A percentile compares a stretch with the other conserved stretches of the same genome.
phyloP scores from a whole-genome alignment of 768 basidiomycete species.

The Daedaleopsis sinensis region DNA sequence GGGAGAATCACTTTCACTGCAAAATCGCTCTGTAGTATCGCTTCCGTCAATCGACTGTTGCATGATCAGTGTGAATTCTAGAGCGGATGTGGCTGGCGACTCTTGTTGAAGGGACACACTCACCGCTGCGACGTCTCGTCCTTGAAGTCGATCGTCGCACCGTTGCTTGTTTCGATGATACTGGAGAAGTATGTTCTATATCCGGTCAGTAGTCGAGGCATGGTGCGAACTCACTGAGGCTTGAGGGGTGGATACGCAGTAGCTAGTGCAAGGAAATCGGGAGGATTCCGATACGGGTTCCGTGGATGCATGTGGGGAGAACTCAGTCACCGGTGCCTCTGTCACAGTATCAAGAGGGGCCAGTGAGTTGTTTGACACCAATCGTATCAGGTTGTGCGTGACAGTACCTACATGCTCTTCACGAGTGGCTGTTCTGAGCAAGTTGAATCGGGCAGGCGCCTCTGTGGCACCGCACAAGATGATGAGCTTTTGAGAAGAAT shows the following conservation, averaged over 20 bases:
- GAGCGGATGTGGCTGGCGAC: background rate
- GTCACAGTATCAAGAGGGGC: too few relatives aligned
- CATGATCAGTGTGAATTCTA: conserved; percentile 6
- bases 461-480: too few relatives aligned
- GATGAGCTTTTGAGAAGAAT: too few relatives aligned
- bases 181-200: conserved; percentile 17
- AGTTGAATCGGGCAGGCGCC: too few relatives aligned
- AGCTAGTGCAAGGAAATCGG: conserved; percentile 66
- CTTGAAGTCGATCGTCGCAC: conserved; percentile 71
- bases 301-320: conserved; percentile 44
- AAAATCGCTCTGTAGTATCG: conserved; percentile 78
- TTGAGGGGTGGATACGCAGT: conserved; percentile 56
- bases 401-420: too few relatives aligned
- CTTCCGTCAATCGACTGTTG: conserved; percentile 74
- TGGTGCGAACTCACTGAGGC: conserved; percentile 47
- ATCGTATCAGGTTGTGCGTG: too few relatives aligned
- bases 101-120: background rate
- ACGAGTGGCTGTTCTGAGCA: too few relatives aligned
- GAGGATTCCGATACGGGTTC: conserved; percentile 48
- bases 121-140: conserved; percentile 73
- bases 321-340: too few relatives aligned
- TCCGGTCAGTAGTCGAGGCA: too few relatives aligned
- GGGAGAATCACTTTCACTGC: conserved; percentile 62
- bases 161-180: conserved; percentile 27
- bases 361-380: too few relatives aligned